Base-by-base conservation (phyloP, 257 asterid genomes). In the Solanum ossicruentum region DNA sequence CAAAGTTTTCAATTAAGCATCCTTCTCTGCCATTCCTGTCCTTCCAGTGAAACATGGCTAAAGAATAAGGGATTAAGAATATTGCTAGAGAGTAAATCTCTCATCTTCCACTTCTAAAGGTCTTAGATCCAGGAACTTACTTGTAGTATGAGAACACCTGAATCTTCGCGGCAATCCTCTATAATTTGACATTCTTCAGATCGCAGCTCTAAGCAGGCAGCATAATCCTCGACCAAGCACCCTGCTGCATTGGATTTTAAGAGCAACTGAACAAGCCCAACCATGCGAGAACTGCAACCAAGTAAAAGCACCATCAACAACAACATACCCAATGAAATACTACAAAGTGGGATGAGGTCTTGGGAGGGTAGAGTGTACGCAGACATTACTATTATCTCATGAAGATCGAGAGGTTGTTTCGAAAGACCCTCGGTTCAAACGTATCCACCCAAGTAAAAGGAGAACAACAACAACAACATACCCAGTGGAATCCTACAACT, bases 201-300 rank as follows among this genome's bases (percentile, higher is more conserved):
- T 69, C 98, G 93, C 69, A 93, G 87, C 92, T 97, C 99, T 88
- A 97, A 91, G 94, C 98, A 95, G 84, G 98, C 90, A 77, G 99
- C 98, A 89, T 95, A 97, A 90, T 97, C 99, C 91, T 95, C 99
- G 80, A 92, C 87, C 91, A 97, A 89, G 61, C 89, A 87, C 84
- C 84, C 91, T 41, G 98, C 94, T 84, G 93, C 90, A 88, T 90
- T 92, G 66, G 93, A 87, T 92, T 94, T 93, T 83, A 97, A 85
- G 54, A 97, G 95, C 92, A 95, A 90, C 91, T 91, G 97, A 77
- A 97, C 88, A 83, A 97, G 98, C 89, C 99, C 98, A 88, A 86
- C 90, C 96, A 97, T 91, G 26, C 98, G 95, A 69, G 97, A 92
- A 90, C 99, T 97, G 98, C 87, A 87, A 92, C 45, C 81, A 84